Evolutionary conservation across 495 filamentous ascomycete species (phyloP), one percentile per base, ranked within the genome.

Genomic region (Xylaria scruposa): DNA sequence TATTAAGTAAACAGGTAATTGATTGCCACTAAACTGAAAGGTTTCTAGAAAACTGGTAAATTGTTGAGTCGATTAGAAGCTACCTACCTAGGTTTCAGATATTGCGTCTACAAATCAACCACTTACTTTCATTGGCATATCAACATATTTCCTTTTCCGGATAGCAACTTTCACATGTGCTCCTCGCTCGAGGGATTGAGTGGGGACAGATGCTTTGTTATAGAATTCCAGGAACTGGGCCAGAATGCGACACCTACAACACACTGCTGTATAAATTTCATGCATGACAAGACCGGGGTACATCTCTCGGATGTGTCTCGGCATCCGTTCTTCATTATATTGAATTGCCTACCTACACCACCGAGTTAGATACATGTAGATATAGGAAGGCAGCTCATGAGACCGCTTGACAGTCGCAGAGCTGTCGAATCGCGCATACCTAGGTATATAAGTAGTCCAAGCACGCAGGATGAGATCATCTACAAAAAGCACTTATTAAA

Each of bases 121-220:
- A 36, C 19, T 13, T 17, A 26, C 60, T 63, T 24, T 42, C 38
- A 8, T 59, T 38, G 46, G 3, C n/a, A 63, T 70, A 46, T 70
- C 68, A 70, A 70, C 68, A 70, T 33, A 70, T 31, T 70, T 36
- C 68, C 68, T 31, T 12, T 70, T 70, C 13, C 44, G 68, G 68
- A 38, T 31, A 29, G 56, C 42, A 19, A 24, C 21, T 49, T 26
- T 42, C 9, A 62, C 9, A 24, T 62, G 59, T 4, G n/a, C 36
- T 36, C n/a, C 31, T 63, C 36, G 38, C 60, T 44, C 38, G 36
- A 17, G 24, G 38, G 38, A 24, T 63, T 31, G 24, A 54, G 46
- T 53, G 46, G 63, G 54, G 63, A 53, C 46, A 31, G 44, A 24
- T 31, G 63, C 63, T 66, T 53, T 21, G 63, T 51, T 36, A 66